These are phyloP conservation scores for Fusarium heterosporum DNA, from an alignment of 2,329 filamentous ascomycete genomes.

Conservation along the genomic window DNA sequence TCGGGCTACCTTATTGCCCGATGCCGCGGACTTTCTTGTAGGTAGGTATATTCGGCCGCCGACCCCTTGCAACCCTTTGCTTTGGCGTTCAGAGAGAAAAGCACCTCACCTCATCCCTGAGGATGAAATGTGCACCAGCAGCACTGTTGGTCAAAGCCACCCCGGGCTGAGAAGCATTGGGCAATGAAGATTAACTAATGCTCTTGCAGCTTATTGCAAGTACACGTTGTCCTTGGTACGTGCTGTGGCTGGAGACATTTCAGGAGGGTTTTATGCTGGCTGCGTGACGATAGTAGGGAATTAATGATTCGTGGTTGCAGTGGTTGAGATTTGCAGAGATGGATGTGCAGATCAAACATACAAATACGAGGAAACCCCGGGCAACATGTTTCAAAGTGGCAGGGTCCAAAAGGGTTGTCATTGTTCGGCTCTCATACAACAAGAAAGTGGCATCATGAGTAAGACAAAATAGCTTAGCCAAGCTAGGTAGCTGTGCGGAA, in stretches of 20 bases:
- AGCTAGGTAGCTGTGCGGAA: not conserved
- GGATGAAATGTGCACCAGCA: constrained; percentile 2
- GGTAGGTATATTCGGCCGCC: constrained; percentile 6
- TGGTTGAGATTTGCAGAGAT: constrained; percentile 23
- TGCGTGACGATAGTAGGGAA: constrained; percentile 1
- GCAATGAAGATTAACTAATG: constrained; percentile 30
- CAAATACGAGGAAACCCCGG: constrained; percentile 33
- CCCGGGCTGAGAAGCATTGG: constrained; percentile 30
- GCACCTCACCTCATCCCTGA: constrained; percentile 31
- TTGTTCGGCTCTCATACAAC: constrained; percentile 5
- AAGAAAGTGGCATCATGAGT: constrained; percentile 12
- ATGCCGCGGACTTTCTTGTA: constrained; percentile 28
- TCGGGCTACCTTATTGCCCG: constrained; percentile 24
- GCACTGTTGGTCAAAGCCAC: constrained; percentile 38
- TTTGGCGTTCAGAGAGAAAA: constrained; percentile 16
- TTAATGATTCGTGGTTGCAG: constrained; percentile 1
- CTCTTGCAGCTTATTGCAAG: constrained; percentile 15
- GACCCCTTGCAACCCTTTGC: constrained; percentile 10
- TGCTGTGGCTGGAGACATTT: constrained; percentile 22
- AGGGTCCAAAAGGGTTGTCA: constrained; percentile 15
- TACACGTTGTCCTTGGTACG: constrained; percentile 3
- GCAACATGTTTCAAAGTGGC: constrained; percentile 21
- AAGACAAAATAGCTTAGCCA: constrained; percentile 6
- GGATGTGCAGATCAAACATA: constrained; percentile 32
- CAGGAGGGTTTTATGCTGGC: constrained; percentile 34